Evolutionary conservation across 352 stramenopile species (phyloP).

Genomic region (Globisporangium cederbergense): DNA sequence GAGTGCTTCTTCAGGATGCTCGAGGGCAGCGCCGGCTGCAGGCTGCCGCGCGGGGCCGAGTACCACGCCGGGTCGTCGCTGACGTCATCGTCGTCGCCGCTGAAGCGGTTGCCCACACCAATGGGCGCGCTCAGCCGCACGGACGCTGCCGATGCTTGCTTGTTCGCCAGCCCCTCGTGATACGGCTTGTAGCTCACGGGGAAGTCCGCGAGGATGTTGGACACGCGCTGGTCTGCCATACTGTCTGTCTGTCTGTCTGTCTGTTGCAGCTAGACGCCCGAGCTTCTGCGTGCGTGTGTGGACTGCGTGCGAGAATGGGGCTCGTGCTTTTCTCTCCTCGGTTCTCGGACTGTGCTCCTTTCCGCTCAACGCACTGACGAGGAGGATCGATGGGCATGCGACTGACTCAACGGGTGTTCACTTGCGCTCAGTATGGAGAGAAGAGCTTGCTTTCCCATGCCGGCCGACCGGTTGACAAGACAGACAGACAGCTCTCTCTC

Average conservation of each 20-base stretch:
- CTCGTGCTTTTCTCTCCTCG: background rate
- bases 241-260: background rate
- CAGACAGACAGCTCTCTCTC: background rate
- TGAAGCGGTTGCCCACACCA: constrained; percentile 21
- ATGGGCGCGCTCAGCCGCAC: constrained; percentile 3
- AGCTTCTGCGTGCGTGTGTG: background rate
- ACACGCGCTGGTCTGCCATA: constrained; percentile 11
- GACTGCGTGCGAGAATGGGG: background rate
- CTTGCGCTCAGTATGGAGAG: constrained; percentile 8
- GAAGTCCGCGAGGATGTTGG: constrained; percentile 10
- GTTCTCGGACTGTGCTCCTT: background rate
- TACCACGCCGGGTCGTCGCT: constrained; percentile 72
- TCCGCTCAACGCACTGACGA: background rate
- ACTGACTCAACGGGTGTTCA: background rate
- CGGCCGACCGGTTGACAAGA: background rate
- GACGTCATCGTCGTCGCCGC: constrained; percentile 52
- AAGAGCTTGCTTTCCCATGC: background rate
- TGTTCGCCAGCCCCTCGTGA: constrained; percentile 42
- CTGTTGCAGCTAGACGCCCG: background rate
- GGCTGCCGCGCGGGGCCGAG: constrained; percentile 49
- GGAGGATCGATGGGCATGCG: background rate
- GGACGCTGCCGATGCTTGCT: background rate
- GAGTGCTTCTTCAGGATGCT: constrained; percentile 63
- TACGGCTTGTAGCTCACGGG: constrained; percentile 39
- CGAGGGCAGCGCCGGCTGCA: constrained; percentile 50